A percentile compares a stretch with the other conserved stretches of the same genome.
Evolutionary conservation across 768 basidiomycete genomes (phyloP).

Genomic region (Tylopilus sp.): DNA sequence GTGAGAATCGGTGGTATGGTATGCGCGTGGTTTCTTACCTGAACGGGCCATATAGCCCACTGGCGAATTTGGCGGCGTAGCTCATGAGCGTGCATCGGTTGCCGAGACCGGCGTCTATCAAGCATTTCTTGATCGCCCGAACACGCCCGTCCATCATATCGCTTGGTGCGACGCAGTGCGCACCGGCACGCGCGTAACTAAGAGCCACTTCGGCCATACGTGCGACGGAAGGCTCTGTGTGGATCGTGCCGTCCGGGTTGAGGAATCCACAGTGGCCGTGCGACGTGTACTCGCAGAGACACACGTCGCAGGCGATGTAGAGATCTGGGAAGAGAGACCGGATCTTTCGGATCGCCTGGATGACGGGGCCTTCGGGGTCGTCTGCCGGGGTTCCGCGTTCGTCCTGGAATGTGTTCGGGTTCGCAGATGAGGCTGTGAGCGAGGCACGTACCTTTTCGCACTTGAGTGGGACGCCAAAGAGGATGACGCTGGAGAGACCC

Average conservation of each 20-base stretch:
- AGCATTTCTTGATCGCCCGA: constrained; percentile 77
- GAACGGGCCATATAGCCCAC: constrained; percentile 94
- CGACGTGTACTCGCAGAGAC: constrained; percentile 99
- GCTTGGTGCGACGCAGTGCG: constrained; percentile 96
- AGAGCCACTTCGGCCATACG: constrained; percentile 92
- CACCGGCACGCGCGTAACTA: constrained; percentile 91
- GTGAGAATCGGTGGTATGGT: neutral
- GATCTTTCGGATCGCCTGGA: constrained; percentile 82
- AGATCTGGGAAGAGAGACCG: constrained; percentile 74
- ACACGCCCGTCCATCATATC: constrained; percentile 99
- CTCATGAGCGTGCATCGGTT: constrained; percentile 94
- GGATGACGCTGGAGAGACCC: constrained; percentile 86
- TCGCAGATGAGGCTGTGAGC: neutral
- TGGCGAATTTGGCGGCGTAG: constrained; percentile 98
- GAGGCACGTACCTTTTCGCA: constrained; percentile 60
- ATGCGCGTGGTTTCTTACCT: constrained; percentile 46
- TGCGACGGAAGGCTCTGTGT: constrained; percentile 72
- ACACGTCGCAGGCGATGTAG: constrained; percentile 93
- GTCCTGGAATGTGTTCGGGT: constrained; percentile 50
- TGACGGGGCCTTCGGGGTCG: constrained; percentile 87
- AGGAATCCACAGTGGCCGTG: constrained; percentile 95
- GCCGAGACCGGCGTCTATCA: constrained; percentile 81
- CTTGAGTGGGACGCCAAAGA: constrained; percentile 89
- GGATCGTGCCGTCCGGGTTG: constrained; percentile 69
- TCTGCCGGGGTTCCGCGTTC: constrained; percentile 83